phyloP scores from a whole-genome alignment of 2,329 filamentous ascomycete genomes.

The Apiospora arundinis region DNA sequence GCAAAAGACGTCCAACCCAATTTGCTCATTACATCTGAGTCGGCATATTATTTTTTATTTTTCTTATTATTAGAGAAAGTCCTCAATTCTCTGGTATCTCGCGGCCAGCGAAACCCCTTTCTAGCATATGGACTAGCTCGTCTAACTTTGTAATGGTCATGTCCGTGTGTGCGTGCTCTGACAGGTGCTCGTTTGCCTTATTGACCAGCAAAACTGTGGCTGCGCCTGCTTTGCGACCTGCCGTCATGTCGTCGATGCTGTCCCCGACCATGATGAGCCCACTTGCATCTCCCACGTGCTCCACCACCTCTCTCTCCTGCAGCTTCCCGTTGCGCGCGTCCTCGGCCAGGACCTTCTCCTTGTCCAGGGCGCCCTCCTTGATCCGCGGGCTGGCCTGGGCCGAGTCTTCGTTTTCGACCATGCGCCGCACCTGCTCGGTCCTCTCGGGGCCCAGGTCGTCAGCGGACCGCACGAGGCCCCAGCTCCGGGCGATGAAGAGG shows the following conservation, averaged over 20 bases:
- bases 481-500: conserved; percentile 79
- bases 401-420: no score
- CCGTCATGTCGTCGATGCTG: conserved; percentile 91
- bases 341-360: conserved; percentile 29
- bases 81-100: conserved; percentile 25
- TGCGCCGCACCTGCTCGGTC: no score
- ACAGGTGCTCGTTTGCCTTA: conserved; percentile 76
- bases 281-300: conserved; percentile 55
- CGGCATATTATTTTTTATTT: no score
- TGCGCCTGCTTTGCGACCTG: conserved; percentile 81
- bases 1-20: neutral
- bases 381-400: no score
- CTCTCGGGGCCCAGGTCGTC: neutral
- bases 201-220: conserved; percentile 90
- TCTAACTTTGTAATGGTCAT: conserved; percentile 74
- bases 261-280: conserved; percentile 73
- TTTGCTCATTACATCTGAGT: neutral
- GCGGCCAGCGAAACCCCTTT: conserved; percentile 72
- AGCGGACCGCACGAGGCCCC: conserved; percentile 61
- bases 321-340: conserved; percentile 26
- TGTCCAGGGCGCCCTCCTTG: conserved; percentile 14
- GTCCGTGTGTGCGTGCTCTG: conserved; percentile 77
- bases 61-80: neutral
- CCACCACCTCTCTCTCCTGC: conserved; percentile 33
- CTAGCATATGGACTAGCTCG: conserved; percentile 77